phyloP scores from a whole-genome alignment of 208 protist genomes.

The Wallacemonas sp. region DNA sequence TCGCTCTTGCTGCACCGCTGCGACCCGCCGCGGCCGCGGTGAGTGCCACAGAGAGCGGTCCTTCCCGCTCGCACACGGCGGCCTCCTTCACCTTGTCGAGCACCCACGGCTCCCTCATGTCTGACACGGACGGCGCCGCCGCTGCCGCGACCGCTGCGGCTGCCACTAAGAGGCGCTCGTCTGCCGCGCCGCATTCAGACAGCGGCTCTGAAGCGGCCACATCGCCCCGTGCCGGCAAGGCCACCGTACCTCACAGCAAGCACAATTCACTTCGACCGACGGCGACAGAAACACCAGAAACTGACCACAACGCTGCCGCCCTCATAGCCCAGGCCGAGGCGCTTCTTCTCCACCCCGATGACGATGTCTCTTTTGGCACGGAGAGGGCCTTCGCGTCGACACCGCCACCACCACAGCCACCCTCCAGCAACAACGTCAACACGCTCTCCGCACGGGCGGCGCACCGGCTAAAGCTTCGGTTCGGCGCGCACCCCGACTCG shows the following conservation, averaged over 20 bases:
- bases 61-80: conserved; percentile 12
- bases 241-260: not conserved
- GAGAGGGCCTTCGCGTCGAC: no score
- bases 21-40: no score
- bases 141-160: not conserved
- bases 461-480: no score
- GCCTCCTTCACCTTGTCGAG: not conserved
- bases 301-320: not conserved
- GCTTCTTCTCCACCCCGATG: not conserved
- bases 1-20: no score
- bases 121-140: not conserved
- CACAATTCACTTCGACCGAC: no score
- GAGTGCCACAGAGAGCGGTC: no score
- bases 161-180: not conserved
- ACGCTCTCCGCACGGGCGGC: no score
- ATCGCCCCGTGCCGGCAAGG: not conserved
- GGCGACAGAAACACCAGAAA: not conserved
- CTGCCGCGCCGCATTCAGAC: not conserved
- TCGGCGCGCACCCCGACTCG: no score
- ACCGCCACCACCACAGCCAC: no score
- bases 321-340: conserved; percentile 12
- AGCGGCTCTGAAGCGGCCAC: not conserved
- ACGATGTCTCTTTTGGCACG: no score
- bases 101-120: not conserved
- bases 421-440: no score